A percentile compares a stretch with the other conserved stretches of the same genome.
These are phyloP conservation scores for Colletotrichum tabaci DNA, from an alignment of 2,329 filamentous ascomycete genomes.

Conservation along the genomic window DNA sequence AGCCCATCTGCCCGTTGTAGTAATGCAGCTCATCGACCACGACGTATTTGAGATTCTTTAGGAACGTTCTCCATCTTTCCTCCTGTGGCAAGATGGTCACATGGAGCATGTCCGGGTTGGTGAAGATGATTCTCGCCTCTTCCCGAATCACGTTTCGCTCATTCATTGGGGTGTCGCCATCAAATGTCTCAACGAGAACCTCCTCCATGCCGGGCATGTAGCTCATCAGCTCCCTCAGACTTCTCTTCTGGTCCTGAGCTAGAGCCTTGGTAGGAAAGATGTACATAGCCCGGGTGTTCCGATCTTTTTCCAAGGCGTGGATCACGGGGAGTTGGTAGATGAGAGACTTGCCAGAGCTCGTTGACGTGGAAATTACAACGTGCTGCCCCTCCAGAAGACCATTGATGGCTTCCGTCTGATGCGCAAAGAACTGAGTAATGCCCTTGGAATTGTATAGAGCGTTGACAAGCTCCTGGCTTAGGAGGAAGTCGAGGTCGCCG, in stretches of 20 bases:
- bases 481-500: constrained; percentile 85
- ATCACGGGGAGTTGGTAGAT: constrained; percentile 97
- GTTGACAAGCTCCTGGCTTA: constrained; percentile 95
- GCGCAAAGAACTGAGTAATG: constrained; percentile 89
- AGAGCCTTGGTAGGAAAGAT: constrained; percentile 98
- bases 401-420: constrained; percentile 96
- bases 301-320: constrained; percentile 85
- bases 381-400: constrained; percentile 84
- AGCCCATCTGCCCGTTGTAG: constrained; percentile 95
- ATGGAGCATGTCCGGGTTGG: constrained; percentile 98
- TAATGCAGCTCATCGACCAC: constrained; percentile 95
- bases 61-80: constrained; percentile 86
- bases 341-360: constrained; percentile 96
- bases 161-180: constrained; percentile 91
- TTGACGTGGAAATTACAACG: constrained; percentile 94
- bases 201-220: constrained; percentile 86
- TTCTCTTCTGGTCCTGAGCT: constrained; percentile 93
- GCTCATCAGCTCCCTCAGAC: constrained; percentile 85
- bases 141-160: constrained; percentile 87
- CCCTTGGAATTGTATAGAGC: constrained; percentile 92
- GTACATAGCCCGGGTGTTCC: constrained; percentile 88
- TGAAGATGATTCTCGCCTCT: constrained; percentile 93
- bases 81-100: constrained; percentile 95
- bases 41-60: constrained; percentile 92
- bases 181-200: constrained; percentile 90